Conservation (phyloP, 495 filamentous ascomycete genomes). For the Tuber indicum region DNA sequence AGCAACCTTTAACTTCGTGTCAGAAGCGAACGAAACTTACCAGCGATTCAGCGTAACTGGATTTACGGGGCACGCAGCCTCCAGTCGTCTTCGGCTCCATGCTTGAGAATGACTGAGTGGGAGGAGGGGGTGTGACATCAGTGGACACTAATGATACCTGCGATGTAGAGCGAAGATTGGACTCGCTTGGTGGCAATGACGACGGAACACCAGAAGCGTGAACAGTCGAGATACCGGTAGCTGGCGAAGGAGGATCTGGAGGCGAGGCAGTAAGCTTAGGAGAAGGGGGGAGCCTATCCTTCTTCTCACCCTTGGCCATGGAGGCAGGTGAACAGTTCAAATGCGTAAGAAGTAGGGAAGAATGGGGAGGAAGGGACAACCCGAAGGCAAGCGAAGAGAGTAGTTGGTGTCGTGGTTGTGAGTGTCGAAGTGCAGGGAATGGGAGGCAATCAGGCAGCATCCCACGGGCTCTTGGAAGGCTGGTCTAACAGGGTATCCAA, state of each 20-base stretch:
- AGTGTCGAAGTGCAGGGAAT: neutral
- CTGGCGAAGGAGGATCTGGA: conserved; percentile 23
- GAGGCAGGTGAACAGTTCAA: conserved; percentile 5
- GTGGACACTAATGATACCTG: conserved; percentile 12
- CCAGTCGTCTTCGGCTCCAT: conserved; percentile 28
- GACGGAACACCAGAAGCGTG: conserved; percentile 28
- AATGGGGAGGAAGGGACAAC: neutral
- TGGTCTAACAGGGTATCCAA: neutral
- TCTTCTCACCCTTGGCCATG: conserved; percentile 28
- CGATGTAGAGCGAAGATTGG: conserved; percentile 22
- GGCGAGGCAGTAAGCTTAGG: conserved; percentile 19
- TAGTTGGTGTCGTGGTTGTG: conserved; percentile 2
- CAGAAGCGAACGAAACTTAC: conserved; percentile 19
- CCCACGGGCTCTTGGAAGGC: neutral
- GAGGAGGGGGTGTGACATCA: conserved; percentile 17
- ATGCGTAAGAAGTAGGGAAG: neutral
- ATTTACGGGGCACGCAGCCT: conserved; percentile 12
- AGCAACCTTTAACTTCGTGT: conserved; percentile 4
- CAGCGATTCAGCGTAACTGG: conserved; percentile 34
- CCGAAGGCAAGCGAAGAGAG: neutral
- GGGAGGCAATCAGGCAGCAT: neutral
- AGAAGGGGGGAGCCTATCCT: conserved; percentile 25
- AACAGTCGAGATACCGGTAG: conserved; percentile 21
- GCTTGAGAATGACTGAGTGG: conserved; percentile 13
- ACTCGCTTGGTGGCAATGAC: conserved; percentile 22